phyloP scores from a whole-genome alignment of 164 flowering plant genomes.

The Magnolia changhungtana region DNA sequence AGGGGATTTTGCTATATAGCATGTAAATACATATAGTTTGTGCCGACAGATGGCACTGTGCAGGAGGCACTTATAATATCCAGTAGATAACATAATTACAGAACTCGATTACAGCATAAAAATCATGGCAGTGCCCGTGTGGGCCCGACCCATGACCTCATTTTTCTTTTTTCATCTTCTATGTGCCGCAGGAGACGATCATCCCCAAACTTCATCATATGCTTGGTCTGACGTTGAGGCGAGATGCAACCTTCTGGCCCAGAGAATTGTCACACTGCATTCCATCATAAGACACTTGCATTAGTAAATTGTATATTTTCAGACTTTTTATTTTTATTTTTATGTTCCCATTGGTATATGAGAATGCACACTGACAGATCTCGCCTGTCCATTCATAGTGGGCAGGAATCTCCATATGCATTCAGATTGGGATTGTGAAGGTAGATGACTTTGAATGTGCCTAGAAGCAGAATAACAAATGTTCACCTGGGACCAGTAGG shows the following conservation, averaged over 20 bases:
- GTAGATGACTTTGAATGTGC: not conserved
- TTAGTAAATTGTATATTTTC: not conserved
- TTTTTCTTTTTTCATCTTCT: not conserved
- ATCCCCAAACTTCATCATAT: constrained; percentile 30
- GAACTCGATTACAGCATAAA: not conserved
- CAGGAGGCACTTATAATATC: not conserved
- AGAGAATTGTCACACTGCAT: constrained; percentile 75
- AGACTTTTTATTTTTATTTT: not conserved
- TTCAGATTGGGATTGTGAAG: not conserved
- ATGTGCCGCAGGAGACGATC: not conserved
- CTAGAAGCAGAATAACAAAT: not conserved
- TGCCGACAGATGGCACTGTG: not conserved
- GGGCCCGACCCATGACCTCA: not conserved
- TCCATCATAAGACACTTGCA: not conserved
- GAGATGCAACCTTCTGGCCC: constrained; percentile 80
- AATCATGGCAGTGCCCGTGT: not conserved
- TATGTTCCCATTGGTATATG: too few species aligned
- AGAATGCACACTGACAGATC: not conserved
- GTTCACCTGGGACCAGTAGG: constrained; percentile 82
- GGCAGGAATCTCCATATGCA: too few species aligned
- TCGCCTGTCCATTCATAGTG: too few species aligned
- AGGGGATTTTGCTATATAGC: not conserved
- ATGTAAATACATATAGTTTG: not conserved
- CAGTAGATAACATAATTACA: not conserved
- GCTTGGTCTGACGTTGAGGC: constrained; percentile 74